Evolutionary conservation across 768 basidiomycete genomes (phyloP).

Genomic region (Clathrus columnatus): DNA sequence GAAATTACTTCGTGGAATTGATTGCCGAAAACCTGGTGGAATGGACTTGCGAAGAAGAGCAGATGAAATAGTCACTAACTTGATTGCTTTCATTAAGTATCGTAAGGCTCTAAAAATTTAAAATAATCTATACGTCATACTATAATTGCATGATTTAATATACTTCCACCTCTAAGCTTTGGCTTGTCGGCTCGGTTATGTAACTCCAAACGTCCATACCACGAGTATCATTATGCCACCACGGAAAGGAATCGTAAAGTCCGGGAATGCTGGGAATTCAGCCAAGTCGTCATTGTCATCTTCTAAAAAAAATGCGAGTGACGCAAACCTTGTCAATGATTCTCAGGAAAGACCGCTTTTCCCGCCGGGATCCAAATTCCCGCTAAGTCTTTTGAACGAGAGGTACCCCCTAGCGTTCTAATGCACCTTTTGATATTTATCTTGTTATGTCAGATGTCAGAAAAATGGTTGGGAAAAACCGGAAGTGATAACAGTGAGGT

Average conservation of each 20-base stretch:
- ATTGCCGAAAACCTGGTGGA: conserved; percentile 58
- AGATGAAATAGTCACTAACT: conserved; percentile 69
- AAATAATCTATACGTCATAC: background rate
- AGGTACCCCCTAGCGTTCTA: conserved; percentile 32
- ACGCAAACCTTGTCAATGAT: background rate
- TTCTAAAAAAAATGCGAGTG: conserved; percentile 16
- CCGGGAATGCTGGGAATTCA: conserved; percentile 86
- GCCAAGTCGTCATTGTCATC: conserved; percentile 39
- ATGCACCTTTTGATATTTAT: too few species aligned
- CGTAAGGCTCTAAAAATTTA: conserved; percentile 45
- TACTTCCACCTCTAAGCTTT: too few species aligned
- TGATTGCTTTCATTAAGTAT: conserved; percentile 70
- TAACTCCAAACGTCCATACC: too few species aligned
- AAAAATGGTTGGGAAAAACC: conserved; percentile 88
- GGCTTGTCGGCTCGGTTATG: too few species aligned
- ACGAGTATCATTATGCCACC: too few species aligned
- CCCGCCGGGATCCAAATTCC: conserved; percentile 79
- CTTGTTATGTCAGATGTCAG: conserved; percentile 50
- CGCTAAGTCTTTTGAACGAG: conserved; percentile 71
- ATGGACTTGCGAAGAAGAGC: conserved; percentile 57
- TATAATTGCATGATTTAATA: background rate
- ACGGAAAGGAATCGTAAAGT: conserved; percentile 62
- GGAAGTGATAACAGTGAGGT: conserved; percentile 65
- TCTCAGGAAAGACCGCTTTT: conserved; percentile 54
- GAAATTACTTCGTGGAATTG: conserved; percentile 54